Percentiles rank a stretch among this genome's conserved stretches.
These are phyloP conservation scores for Ascosphaera apis DNA, from an alignment of 2,329 filamentous ascomycete genomes.

Conservation along the genomic window DNA sequence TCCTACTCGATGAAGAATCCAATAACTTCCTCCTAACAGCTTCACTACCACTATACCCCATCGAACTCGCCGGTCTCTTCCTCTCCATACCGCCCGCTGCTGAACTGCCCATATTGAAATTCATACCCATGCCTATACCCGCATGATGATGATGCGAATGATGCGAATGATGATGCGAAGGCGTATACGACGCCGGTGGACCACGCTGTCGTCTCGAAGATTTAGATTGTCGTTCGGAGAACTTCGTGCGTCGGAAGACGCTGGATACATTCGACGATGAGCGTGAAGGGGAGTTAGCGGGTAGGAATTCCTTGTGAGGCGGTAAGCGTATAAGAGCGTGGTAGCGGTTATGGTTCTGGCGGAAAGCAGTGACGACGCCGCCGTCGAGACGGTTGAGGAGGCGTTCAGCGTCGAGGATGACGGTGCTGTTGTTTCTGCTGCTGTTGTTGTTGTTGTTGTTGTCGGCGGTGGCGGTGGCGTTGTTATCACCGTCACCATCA, in stretches of 20 bases:
- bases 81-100: slow-evolving; percentile 9
- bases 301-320: slow-evolving; percentile 22
- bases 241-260: slow-evolving; percentile 19
- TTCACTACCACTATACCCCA: slow-evolving; percentile 16
- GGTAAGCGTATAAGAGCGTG: slow-evolving; percentile 26
- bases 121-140: not conserved
- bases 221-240: slow-evolving; percentile 17
- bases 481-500: slow-evolving; percentile 6
- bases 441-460: slow-evolving; percentile 11
- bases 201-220: not conserved
- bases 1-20: slow-evolving; percentile 20
- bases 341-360: slow-evolving; percentile 31
- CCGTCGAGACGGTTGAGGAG: slow-evolving; percentile 46
- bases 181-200: not conserved
- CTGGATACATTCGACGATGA: slow-evolving; percentile 11
- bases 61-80: slow-evolving; percentile 15
- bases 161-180: no score
- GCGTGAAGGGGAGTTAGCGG: slow-evolving; percentile 20
- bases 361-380: slow-evolving; percentile 57
- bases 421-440: slow-evolving; percentile 8
- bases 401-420: slow-evolving; percentile 18
- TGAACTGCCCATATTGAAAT: not conserved
- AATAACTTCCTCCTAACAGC: slow-evolving; percentile 22
- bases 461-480: slow-evolving; percentile 14
- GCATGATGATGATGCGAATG: no score